Evolutionary conservation across 257 asterid species (phyloP).

Genomic region (Solanum pennellii): DNA sequence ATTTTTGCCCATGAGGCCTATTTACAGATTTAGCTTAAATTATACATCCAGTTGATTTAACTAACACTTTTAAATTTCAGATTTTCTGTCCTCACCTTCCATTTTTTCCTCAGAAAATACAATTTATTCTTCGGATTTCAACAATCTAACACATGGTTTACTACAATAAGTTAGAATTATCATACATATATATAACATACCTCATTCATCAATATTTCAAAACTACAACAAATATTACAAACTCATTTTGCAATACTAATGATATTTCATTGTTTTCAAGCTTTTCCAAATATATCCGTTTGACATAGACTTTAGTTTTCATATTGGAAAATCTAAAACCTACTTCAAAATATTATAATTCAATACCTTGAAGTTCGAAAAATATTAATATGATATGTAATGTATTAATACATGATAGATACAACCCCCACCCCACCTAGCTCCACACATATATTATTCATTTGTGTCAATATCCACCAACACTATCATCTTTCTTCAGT

Average conservation of each 20-base stretch:
- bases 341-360: neutral
- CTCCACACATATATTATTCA: too few relatives aligned
- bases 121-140: too few relatives aligned
- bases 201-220: neutral
- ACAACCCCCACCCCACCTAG: too few relatives aligned
- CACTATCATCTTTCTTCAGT: too few relatives aligned
- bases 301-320: neutral
- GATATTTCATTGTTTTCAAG: neutral
- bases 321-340: neutral
- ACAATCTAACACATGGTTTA: neutral
- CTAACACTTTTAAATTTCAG: too few relatives aligned
- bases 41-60: too few relatives aligned
- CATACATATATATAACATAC: neutral
- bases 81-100: neutral
- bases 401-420: too few relatives aligned
- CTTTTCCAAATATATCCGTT: neutral
- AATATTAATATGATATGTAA: too few relatives aligned
- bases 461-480: too few relatives aligned
- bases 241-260: neutral
- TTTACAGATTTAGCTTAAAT: too few relatives aligned
- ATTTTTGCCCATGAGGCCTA: too few relatives aligned
- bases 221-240: neutral
- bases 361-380: neutral
- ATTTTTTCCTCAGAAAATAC: too few relatives aligned
- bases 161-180: neutral